phyloP scores from a whole-genome alignment of 306 rosid species.

The Begonia masoniana region DNA sequence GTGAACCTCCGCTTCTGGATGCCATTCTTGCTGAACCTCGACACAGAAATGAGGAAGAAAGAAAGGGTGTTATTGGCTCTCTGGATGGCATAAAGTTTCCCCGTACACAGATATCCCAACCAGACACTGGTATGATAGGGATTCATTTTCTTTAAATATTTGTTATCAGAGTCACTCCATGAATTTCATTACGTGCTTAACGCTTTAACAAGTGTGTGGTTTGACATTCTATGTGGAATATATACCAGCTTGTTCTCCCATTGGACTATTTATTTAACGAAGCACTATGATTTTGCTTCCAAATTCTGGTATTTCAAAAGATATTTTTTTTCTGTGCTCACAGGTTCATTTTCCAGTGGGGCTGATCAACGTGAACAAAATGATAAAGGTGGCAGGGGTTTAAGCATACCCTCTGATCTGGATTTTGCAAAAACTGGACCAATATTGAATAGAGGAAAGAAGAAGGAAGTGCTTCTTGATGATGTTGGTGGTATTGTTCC shows the following conservation, averaged over 20 bases:
- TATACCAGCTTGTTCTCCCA: too few species aligned
- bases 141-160: not conserved
- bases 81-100: slow-evolving; percentile 10
- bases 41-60: slow-evolving; percentile 19
- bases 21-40: slow-evolving; percentile 33
- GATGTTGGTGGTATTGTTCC: slow-evolving; percentile 52
- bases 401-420: slow-evolving; percentile 27
- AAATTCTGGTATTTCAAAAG: not conserved
- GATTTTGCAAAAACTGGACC: slow-evolving; percentile 50
- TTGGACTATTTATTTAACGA: too few species aligned
- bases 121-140: slow-evolving; percentile 9
- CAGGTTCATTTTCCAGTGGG: slow-evolving; percentile 43
- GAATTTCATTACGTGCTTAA: not conserved
- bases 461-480: slow-evolving; percentile 65
- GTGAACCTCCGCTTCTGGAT: slow-evolving; percentile 49
- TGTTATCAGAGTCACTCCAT: not conserved
- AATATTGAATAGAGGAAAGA: slow-evolving; percentile 44
- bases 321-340: slow-evolving; percentile 12
- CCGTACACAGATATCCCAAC: slow-evolving; percentile 11
- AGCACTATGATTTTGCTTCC: too few species aligned
- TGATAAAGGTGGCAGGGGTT: slow-evolving; percentile 22
- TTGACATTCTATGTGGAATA: not conserved
- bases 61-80: slow-evolving; percentile 19
- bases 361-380: slow-evolving; percentile 20
- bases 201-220: not conserved